Conservation (phyloP, 192 early-diverging fungal species). For the Coemansia sp. region DNA sequence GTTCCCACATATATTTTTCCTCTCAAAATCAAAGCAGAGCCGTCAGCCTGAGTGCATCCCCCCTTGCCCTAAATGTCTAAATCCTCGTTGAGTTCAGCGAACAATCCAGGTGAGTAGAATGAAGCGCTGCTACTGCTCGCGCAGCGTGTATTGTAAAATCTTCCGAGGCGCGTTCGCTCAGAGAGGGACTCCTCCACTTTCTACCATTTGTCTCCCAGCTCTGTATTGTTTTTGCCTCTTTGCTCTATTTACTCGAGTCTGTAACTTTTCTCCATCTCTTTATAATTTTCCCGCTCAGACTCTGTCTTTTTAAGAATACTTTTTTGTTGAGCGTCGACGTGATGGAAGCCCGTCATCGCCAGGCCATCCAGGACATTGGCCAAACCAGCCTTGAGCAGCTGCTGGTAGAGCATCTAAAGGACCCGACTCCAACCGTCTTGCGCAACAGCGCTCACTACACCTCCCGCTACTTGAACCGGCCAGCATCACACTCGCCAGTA, state of each 20-base stretch:
- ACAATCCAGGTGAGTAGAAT: background rate
- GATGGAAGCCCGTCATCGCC: constrained; percentile 10
- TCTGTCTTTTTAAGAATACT: background rate
- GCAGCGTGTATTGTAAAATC: constrained; percentile 1
- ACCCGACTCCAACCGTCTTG: constrained; percentile 33
- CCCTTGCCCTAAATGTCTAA: constrained; percentile 5
- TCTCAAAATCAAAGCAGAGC: background rate
- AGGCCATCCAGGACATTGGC: constrained; percentile 19
- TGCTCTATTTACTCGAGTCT: background rate
- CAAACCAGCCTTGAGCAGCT: constrained; percentile 28
- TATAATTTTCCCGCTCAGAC: constrained; percentile 3
- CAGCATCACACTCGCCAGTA: background rate
- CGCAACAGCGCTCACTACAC: background rate
- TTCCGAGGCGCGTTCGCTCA: constrained; percentile 2
- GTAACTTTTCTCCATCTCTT: background rate
- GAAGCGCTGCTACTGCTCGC: constrained; percentile 3
- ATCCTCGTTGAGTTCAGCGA: background rate
- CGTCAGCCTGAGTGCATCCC: background rate
- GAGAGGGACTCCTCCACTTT: constrained; percentile 3
- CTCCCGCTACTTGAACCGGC: background rate
- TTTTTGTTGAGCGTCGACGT: background rate
- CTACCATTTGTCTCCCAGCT: background rate
- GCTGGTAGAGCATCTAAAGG: constrained; percentile 19
- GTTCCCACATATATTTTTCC: background rate
- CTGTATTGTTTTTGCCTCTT: constrained; percentile 9